These are phyloP conservation scores for Capniomyces stellatus DNA, from an alignment of 371 early-diverging fungal species.

Conservation along the genomic window DNA sequence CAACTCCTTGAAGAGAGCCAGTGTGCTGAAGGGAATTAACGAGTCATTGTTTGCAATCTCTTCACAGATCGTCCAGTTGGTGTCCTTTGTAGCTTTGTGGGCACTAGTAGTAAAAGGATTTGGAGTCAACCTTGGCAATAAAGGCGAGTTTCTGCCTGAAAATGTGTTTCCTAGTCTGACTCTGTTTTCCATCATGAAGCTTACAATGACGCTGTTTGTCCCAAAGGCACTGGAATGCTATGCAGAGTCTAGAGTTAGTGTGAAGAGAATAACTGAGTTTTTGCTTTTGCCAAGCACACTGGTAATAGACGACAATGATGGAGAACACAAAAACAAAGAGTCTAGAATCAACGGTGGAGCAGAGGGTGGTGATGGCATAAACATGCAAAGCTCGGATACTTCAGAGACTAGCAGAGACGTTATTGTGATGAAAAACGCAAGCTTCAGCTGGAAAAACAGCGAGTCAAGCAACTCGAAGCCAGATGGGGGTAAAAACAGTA, in stretches of 20 bases:
- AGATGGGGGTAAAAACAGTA: no score
- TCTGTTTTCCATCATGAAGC: constrained; percentile 12
- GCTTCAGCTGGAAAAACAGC: constrained; percentile 27
- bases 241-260: constrained; percentile 9
- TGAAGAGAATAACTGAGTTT: constrained; percentile 5
- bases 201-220: constrained; percentile 18
- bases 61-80: constrained; percentile 10
- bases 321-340: neutral
- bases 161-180: constrained; percentile 23
- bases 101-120: constrained; percentile 1
- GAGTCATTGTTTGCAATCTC: constrained; percentile 19
- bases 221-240: constrained; percentile 11
- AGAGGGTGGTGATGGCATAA: no score
- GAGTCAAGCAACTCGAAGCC: constrained; percentile 49
- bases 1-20: constrained; percentile 9
- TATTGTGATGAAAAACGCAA: constrained; percentile 47
- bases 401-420: no score
- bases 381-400: no score
- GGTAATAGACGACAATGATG: neutral
- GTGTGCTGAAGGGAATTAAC: constrained; percentile 20
- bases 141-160: constrained; percentile 9
- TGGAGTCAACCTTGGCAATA: constrained; percentile 5
- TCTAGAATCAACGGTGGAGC: constrained; percentile 55
- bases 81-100: constrained; percentile 18
- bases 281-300: neutral